Evolutionary conservation across 2,329 filamentous ascomycete species (phyloP).

Genomic region (Fusarium albosuccineum): DNA sequence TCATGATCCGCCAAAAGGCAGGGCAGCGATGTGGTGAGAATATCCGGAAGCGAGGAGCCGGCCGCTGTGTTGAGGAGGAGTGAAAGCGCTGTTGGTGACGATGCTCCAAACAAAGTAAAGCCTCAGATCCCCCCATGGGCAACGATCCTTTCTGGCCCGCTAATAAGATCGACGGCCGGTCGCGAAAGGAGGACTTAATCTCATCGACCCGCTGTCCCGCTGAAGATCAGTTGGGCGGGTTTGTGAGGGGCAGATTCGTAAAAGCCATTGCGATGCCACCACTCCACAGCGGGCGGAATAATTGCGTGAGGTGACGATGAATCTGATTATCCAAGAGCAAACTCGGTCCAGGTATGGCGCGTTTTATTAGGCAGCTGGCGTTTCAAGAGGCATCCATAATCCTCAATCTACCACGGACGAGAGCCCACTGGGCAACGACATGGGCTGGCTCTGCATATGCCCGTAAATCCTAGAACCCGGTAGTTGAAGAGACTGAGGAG

Average conservation of each 20-base stretch:
- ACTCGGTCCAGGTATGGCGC: no score
- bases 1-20: neutral
- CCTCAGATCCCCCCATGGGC: conserved; percentile 16
- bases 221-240: conserved; percentile 2
- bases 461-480: neutral
- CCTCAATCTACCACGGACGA: neutral
- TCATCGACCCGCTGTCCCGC: conserved; percentile 15
- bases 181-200: conserved; percentile 11
- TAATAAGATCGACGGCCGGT: conserved; percentile 18
- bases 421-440: neutral
- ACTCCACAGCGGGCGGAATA: neutral
- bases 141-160: conserved; percentile 4
- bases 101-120: neutral
- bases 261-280: no score
- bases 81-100: no score
- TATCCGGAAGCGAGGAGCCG: neutral
- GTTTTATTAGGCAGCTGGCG: neutral
- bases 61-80: neutral
- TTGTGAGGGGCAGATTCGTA: neutral
- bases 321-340: no score
- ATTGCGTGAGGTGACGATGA: conserved; percentile 1
- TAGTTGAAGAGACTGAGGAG: neutral
- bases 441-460: neutral
- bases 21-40: neutral
- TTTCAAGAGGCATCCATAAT: neutral